Percentiles rank a stretch among this genome's conserved stretches.
These are phyloP conservation scores for Fusarium sp. DNA, from an alignment of 2,329 filamentous ascomycete species.

Conservation along the genomic window DNA sequence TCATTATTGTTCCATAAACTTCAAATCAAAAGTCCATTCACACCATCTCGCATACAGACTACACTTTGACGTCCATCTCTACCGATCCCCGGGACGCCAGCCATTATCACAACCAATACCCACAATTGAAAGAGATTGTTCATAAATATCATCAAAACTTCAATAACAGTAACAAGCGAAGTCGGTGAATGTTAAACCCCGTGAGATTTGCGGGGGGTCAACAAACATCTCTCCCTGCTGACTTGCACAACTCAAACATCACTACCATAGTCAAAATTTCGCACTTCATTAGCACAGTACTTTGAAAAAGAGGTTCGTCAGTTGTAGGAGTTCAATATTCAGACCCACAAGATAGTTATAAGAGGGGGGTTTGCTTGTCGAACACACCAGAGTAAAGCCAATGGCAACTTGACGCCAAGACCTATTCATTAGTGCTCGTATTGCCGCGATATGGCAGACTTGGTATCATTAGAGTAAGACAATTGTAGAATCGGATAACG, in stretches of 20 bases:
- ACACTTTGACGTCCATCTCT: not conserved
- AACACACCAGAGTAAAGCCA: slow-evolving; percentile 29
- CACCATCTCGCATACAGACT: not conserved
- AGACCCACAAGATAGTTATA: slow-evolving; percentile 34
- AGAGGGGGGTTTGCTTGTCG: slow-evolving; percentile 22
- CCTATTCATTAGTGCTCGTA: slow-evolving; percentile 27
- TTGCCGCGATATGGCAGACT: slow-evolving; percentile 37
- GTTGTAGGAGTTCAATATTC: slow-evolving; percentile 34
- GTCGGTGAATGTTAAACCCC: slow-evolving; percentile 7
- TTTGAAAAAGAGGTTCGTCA: slow-evolving; percentile 24
- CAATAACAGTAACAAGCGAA: not conserved
- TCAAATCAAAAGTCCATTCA: not conserved
- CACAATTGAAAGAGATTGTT: not conserved
- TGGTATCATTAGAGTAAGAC: slow-evolving; percentile 43
- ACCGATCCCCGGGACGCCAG: not conserved
- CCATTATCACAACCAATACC: not conserved
- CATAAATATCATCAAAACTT: not conserved
- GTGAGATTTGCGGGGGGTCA: slow-evolving; percentile 21
- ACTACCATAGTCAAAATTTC: slow-evolving; percentile 9
- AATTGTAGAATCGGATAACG: slow-evolving; percentile 12
- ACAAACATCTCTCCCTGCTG: slow-evolving; percentile 13
- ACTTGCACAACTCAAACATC: not conserved
- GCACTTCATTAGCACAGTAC: slow-evolving; percentile 19
- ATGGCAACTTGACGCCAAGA: slow-evolving; percentile 20
- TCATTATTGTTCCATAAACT: not conserved